Percentiles rank a stretch among this genome's conserved stretches.
These are phyloP conservation scores for Penicillium paxilli DNA, from an alignment of 495 filamentous ascomycete genomes.

Conservation along the genomic window DNA sequence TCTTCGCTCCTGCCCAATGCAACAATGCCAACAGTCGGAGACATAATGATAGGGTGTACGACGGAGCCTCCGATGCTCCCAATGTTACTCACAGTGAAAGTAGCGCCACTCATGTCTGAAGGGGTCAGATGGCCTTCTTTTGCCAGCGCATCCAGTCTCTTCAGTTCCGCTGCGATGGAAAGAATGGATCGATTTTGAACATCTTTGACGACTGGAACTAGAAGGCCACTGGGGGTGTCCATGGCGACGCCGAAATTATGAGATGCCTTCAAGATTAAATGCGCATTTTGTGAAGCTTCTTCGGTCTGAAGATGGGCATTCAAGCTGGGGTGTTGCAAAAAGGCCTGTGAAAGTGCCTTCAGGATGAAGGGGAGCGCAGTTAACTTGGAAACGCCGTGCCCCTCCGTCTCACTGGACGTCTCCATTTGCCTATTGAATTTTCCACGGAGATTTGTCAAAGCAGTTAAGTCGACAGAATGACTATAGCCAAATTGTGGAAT, in stretches of 20 bases:
- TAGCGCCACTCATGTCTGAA: background rate
- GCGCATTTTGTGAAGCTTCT: background rate
- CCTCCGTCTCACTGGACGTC: background rate
- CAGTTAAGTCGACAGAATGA: background rate
- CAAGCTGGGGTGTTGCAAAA: background rate
- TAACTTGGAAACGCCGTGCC: background rate
- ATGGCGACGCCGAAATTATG: slow-evolving; percentile 2
- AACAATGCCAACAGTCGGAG: background rate
- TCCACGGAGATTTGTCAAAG: background rate
- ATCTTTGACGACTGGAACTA: background rate
- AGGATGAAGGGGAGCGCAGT: background rate
- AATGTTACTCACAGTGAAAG: slow-evolving; percentile 3
- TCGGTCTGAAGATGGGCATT: background rate
- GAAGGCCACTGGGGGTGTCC: background rate
- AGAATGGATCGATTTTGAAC: background rate
- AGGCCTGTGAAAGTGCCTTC: background rate
- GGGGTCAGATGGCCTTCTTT: background rate
- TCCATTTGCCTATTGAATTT: background rate
- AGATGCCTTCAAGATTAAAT: background rate
- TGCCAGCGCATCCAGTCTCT: background rate
- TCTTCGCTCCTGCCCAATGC: background rate
- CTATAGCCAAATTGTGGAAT: background rate
- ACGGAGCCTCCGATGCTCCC: slow-evolving; percentile 1
- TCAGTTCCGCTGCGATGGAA: background rate
- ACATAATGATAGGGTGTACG: background rate